Conservation (phyloP, 2,329 filamentous ascomycete species). For the Ophiostoma sp. region DNA sequence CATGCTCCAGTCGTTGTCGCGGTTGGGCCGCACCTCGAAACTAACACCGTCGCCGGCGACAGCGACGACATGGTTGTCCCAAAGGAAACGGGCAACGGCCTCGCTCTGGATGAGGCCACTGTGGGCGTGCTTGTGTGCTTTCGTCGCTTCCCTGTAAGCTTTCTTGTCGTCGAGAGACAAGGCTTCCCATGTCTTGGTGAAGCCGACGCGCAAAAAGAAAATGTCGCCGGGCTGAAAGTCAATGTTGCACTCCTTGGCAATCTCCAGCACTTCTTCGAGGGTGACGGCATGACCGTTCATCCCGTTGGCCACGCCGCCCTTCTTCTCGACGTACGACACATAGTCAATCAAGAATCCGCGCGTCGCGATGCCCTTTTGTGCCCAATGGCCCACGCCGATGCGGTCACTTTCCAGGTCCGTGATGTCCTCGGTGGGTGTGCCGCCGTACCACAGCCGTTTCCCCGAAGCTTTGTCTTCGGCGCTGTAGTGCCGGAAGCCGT, state of each 20-base stretch:
- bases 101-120: conserved; percentile 50
- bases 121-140: conserved; percentile 8
- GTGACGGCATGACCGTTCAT: conserved; percentile 48
- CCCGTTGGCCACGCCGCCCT: conserved; percentile 40
- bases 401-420: conserved; percentile 9
- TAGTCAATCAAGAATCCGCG: conserved; percentile 57
- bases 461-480: neutral
- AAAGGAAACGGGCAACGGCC: conserved; percentile 55
- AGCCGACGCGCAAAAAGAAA: conserved; percentile 56
- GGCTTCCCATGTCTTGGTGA: conserved; percentile 46
- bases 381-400: conserved; percentile 21
- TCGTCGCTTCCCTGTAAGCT: conserved; percentile 34
- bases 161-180: conserved; percentile 41
- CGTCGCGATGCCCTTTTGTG: conserved; percentile 45
- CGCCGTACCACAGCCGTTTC: conserved; percentile 18
- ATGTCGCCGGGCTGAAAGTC: conserved; percentile 54
- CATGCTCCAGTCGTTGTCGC: conserved; percentile 20
- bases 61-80: conserved; percentile 55
- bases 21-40: conserved; percentile 42
- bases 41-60: conserved; percentile 57
- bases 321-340: conserved; percentile 43
- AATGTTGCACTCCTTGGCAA: conserved; percentile 47
- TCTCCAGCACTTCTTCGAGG: conserved; percentile 43
- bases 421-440: conserved; percentile 16
- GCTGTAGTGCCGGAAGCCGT: conserved; percentile 25